Evolutionary conservation across 495 filamentous ascomycete genomes (phyloP).

Genomic region (Daldinia decipiens): DNA sequence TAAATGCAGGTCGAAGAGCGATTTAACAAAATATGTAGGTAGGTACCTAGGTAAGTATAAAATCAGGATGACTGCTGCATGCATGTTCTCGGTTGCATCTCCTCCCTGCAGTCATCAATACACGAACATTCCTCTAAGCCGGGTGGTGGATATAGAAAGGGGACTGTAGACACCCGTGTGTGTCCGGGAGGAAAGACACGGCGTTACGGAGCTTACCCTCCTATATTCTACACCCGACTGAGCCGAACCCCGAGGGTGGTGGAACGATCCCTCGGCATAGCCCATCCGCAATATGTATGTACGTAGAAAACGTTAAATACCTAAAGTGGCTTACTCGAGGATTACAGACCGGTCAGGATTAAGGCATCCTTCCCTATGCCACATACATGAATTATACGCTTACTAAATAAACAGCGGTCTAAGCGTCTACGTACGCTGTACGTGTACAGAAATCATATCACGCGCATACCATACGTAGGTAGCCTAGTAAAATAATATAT

Average conservation of each 20-base stretch:
- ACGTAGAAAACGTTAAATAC: neutral
- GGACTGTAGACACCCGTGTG: constrained; percentile 2
- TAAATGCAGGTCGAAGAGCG: neutral
- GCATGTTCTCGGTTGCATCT: neutral
- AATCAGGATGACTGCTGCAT: neutral
- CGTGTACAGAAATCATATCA: constrained; percentile 1
- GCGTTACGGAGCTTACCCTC: neutral
- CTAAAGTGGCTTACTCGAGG: neutral
- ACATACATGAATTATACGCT: neutral
- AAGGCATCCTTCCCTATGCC: neutral
- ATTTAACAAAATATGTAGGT: neutral
- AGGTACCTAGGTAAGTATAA: no score
- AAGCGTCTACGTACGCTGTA: constrained; percentile 6
- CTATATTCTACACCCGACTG: neutral
- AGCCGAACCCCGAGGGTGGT: constrained; percentile 3
- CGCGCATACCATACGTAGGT: constrained; percentile 17
- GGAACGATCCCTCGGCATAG: constrained; percentile 2
- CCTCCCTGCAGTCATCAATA: constrained; percentile 2
- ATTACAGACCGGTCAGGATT: neutral
- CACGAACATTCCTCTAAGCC: neutral
- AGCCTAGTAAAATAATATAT: neutral
- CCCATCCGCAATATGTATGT: neutral
- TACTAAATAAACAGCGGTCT: constrained; percentile 1
- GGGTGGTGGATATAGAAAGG: constrained; percentile 4
- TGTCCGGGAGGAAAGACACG: neutral